These are phyloP conservation scores for Fusarium cicatricum DNA, from an alignment of 2,329 filamentous ascomycete species.

Conservation along the genomic window DNA sequence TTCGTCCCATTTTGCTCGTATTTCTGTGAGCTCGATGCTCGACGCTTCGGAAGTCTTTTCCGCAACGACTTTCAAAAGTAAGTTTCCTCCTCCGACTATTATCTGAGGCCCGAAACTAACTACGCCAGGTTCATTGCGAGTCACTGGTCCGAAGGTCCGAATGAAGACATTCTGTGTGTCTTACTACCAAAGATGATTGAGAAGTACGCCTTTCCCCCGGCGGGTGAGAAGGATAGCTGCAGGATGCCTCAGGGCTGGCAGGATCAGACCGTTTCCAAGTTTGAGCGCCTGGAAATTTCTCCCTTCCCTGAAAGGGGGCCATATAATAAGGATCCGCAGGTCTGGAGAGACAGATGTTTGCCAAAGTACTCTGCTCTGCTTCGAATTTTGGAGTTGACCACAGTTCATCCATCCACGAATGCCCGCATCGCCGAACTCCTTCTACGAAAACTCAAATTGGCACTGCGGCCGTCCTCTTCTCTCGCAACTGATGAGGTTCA, in stretches of 20 bases:
- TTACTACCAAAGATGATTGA: slow-evolving; percentile 72
- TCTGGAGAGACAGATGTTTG: slow-evolving; percentile 69
- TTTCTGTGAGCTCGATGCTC: slow-evolving; percentile 75
- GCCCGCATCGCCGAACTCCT: slow-evolving; percentile 72
- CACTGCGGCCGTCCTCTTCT: slow-evolving; percentile 67
- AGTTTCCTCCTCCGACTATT: slow-evolving; percentile 39
- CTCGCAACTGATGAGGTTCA: slow-evolving; percentile 69
- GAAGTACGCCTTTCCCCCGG: slow-evolving; percentile 61
- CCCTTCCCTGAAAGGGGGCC: slow-evolving; percentile 71
- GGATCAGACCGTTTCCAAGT: slow-evolving; percentile 74
- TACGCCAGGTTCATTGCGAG: slow-evolving; percentile 73
- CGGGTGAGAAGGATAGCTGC: slow-evolving; percentile 62
- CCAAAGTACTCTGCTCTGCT: slow-evolving; percentile 74
- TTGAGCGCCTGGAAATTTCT: slow-evolving; percentile 69
- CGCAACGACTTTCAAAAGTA: slow-evolving; percentile 83
- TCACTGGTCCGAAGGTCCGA: slow-evolving; percentile 72
- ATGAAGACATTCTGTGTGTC: slow-evolving; percentile 75
- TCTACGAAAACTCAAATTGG: slow-evolving; percentile 70
- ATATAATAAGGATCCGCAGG: slow-evolving; percentile 68
- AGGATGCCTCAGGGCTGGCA: slow-evolving; percentile 74
- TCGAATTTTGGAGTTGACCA: slow-evolving; percentile 67
- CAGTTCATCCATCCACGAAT: slow-evolving; percentile 71
- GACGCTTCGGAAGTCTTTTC: slow-evolving; percentile 81
- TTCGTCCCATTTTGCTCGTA: slow-evolving; percentile 89
- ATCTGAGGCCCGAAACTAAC: slow-evolving; percentile 25